Base-by-base conservation (phyloP, 2,329 filamentous ascomycete genomes). In the Monosporascus sp. region DNA sequence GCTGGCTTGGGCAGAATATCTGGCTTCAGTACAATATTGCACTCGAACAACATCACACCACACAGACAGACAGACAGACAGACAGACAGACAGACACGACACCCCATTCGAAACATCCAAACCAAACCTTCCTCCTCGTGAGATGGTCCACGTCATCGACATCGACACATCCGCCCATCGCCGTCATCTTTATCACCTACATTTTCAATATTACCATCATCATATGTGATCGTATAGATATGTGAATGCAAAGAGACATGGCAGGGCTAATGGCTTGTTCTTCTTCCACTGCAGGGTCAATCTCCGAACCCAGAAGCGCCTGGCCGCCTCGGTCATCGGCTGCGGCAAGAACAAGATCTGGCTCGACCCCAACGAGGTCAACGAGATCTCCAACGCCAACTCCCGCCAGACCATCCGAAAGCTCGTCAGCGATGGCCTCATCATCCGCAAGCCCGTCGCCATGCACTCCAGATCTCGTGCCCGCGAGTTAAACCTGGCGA, bases 291-390 rank as follows among this genome's bases (percentile, higher is more conserved):
- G 68, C 76, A 99, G 94, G 94, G 92, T 96, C 89, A 97, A 97
- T 79, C 89, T 99, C 80, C 88, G 88, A 80, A 97, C 94, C 79
- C 95, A 99, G 87, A 99, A 99, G 89, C 93, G 95, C 83, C 92
- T 99, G 74, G 94, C 94, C 78, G 90, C 94, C 75, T 89, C 93
- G 80, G 94, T 99, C 78, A 90, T 96, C 78, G 91, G 91, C 85
- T 96, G 90, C 83, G 94, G 94, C 77, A 88, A 99, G 89, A 90
- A 93, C 87, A 99, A 99, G 90, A 96, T 99, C 82, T 99, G 94
- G 94, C 92, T 99, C 76, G 94, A 99, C 81, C 94, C 94, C 79
- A 97, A 95, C 78, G 94, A 99, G 84, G 86, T 92, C 81, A 94
- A 81, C 84, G 94, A 99, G 82, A 99, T 99, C 83, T 91, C 89